Base-by-base conservation (phyloP, 345 rosid genomes). In the Garcia nutans region DNA sequence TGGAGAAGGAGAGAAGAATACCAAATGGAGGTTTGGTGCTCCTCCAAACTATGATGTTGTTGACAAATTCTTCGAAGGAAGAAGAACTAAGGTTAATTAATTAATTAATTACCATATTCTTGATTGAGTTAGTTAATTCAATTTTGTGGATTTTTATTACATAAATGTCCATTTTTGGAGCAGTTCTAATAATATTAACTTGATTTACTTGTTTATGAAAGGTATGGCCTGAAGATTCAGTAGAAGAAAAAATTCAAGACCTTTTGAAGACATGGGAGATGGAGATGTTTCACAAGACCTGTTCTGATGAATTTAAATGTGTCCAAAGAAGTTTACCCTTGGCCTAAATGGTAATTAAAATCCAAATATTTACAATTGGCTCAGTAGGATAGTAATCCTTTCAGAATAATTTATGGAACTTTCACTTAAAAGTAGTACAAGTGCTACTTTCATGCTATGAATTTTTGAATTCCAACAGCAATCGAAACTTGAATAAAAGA, bases 221-320 rank as follows among this genome's bases (percentile, higher is more conserved):
- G 94, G 64, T 86, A 55, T 90, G 92, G 94, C 84, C 90, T 28
- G 54, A 87, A 0, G 91, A 89, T 22, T 90, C 94, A 10, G 78
- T 88, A 12, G 91, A 86, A 74, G 89, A 90, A 70, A 79, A 83
- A 70, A 88, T 90, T 12, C 94, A 90, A 76, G 85, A 90, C 78
- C 88, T 88, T 12, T 80, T 90, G 19, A 88, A 88, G 85, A 86
- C 92, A 54, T 90, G 89, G 92, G 92, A 90, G 68, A 90, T 88
- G 92, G 92, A 90, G 61, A 50, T 88, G 74, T 86, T 90, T 70
- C 76, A 86, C 74, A 90, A 90, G 57, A 68, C 78, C 17, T 17
- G 45, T 65, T 72, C 69, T 71, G 74, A 77, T 19, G 91, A 90
- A 65, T 72, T 24, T 41, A 90, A 86, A 61, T 67, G 84, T 82